Evolutionary conservation across 2,329 filamentous ascomycete species (phyloP).

Genomic region (Fonsecaea nubica): DNA sequence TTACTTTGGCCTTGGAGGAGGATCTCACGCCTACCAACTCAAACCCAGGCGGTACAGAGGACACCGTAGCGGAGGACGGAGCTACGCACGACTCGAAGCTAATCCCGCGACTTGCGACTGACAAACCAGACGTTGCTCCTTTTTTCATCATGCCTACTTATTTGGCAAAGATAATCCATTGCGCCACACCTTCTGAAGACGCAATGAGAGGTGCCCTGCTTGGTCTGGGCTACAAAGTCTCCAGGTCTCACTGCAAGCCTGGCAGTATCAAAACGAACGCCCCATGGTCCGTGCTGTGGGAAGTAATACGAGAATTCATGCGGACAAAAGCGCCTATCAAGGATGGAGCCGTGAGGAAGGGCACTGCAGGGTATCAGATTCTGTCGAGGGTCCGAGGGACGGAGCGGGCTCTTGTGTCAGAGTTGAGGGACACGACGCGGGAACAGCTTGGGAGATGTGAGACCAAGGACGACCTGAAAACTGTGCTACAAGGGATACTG

Average conservation of each 20-base stretch:
- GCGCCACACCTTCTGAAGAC: conserved; percentile 77
- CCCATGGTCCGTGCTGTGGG: conserved; percentile 88
- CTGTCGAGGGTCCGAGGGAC: conserved; percentile 53
- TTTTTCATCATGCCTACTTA: conserved; percentile 85
- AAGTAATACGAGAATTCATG: conserved; percentile 90
- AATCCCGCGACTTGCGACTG: conserved; percentile 62
- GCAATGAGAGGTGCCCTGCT: conserved; percentile 80
- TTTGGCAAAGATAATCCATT: conserved; percentile 78
- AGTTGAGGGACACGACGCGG: conserved; percentile 50
- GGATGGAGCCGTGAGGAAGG: conserved; percentile 70
- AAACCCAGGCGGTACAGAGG: conserved; percentile 22
- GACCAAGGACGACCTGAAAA: conserved; percentile 49
- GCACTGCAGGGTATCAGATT: conserved; percentile 75
- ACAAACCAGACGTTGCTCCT: conserved; percentile 73
- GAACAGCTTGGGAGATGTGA: conserved; percentile 44
- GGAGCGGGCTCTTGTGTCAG: conserved; percentile 44
- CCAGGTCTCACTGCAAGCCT: conserved; percentile 85
- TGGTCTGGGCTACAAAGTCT: conserved; percentile 79
- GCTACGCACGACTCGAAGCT: conserved; percentile 44
- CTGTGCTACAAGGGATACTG: conserved; percentile 53
- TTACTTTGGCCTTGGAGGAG: conserved; percentile 86
- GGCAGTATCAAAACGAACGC: conserved; percentile 94
- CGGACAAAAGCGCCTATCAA: conserved; percentile 80
- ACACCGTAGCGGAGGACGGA: conserved; percentile 41
- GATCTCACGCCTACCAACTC: conserved; percentile 45